A percentile compares a stretch with the other conserved stretches of the same genome.
Conservation (phyloP, 305 asterid species). For the Fraxinus angustifolia region DNA sequence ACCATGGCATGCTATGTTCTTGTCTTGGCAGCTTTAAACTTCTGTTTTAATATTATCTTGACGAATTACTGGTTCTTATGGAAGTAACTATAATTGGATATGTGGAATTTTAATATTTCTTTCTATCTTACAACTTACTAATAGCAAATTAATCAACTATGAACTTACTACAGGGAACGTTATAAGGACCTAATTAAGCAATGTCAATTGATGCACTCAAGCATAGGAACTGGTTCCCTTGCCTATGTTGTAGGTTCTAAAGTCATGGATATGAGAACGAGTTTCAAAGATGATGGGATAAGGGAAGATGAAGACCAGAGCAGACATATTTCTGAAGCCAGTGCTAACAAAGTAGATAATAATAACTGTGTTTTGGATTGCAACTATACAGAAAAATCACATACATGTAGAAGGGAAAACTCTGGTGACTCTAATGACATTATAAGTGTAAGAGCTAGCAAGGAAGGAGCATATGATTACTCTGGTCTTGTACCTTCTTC, state of each 20-base stretch:
- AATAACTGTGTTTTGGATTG: conserved; percentile 26
- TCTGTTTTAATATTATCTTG: background rate
- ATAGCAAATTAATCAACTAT: conserved; percentile 16
- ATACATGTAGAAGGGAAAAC: conserved; percentile 31
- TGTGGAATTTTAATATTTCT: background rate
- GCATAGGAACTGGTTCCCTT: conserved; percentile 94
- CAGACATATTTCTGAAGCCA: conserved; percentile 40
- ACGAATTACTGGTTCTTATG: background rate
- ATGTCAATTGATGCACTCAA: conserved; percentile 92
- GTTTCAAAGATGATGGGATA: conserved; percentile 65
- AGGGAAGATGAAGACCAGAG: conserved; percentile 51
- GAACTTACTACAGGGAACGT: conserved; percentile 61
- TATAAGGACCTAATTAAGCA: conserved; percentile 74
- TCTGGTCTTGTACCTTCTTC: conserved; percentile 54
- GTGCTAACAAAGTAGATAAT: conserved; percentile 35
- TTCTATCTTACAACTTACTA: background rate
- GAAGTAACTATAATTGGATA: background rate
- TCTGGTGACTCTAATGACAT: conserved; percentile 68
- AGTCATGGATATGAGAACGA: conserved; percentile 94
- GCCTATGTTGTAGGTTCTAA: conserved; percentile 92
- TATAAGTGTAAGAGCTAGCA: conserved; percentile 55
- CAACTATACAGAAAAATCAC: background rate
- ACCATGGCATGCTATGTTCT: background rate
- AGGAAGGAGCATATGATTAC: conserved; percentile 60
- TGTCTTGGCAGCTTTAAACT: background rate